Evolutionary conservation across 2,329 filamentous ascomycete genomes (phyloP).

Genomic region (Decorospora gaudefroyi): DNA sequence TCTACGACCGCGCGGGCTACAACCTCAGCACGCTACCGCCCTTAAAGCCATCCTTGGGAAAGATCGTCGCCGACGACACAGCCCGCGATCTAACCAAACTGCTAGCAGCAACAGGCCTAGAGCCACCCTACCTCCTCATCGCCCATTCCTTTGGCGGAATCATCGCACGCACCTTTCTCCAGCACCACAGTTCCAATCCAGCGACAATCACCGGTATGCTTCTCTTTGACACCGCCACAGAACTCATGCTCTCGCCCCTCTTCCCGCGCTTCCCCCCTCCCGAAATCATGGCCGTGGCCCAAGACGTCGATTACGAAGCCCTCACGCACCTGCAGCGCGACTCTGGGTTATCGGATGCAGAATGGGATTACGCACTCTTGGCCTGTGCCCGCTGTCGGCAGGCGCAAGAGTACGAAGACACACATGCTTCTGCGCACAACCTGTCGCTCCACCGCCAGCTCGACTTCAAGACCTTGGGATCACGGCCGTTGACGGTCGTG

Average conservation of each 20-base stretch:
- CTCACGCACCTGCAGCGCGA: constrained; percentile 12
- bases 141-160: constrained; percentile 16
- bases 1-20: constrained; percentile 19
- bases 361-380: constrained; percentile 8
- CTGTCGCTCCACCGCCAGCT: constrained; percentile 8
- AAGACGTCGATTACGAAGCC: constrained; percentile 10
- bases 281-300: constrained; percentile 2
- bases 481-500: constrained; percentile 10
- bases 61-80: constrained; percentile 8
- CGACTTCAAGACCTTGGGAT: constrained; percentile 4
- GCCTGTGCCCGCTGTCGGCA: not conserved
- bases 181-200: not conserved
- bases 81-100: constrained; percentile 11
- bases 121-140: constrained; percentile 13
- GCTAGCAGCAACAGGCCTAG: constrained; percentile 3
- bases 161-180: constrained; percentile 11
- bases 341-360: constrained; percentile 10
- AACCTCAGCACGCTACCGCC: constrained; percentile 12
- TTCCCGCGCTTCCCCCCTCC: constrained; percentile 8
- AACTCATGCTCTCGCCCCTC: constrained; percentile 16
- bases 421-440: constrained; percentile 9
- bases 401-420: constrained; percentile 3
- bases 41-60: not conserved
- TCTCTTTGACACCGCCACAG: constrained; percentile 12
- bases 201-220: constrained; percentile 4